These are phyloP conservation scores for Dactylellina drechsleri DNA, from an alignment of 2,329 filamentous ascomycete species.

Conservation along the genomic window DNA sequence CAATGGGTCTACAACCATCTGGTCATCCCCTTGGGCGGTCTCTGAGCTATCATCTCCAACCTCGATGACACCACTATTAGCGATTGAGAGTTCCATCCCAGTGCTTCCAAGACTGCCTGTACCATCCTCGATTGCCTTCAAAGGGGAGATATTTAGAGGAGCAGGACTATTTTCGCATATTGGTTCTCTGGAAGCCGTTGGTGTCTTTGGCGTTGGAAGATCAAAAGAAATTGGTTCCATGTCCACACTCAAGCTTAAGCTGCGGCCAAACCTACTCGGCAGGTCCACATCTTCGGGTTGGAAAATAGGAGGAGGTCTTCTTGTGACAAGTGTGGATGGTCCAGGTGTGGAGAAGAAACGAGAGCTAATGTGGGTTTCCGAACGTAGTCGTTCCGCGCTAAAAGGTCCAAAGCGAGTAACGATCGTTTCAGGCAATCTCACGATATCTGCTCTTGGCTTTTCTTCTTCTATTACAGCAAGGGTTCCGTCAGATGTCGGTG, in stretches of 20 bases:
- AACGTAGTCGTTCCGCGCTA: background rate
- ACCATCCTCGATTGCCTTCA: background rate
- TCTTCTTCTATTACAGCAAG: background rate
- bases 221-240: background rate
- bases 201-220: constrained; percentile 3
- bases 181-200: background rate
- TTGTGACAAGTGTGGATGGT: constrained; percentile 8
- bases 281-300: background rate
- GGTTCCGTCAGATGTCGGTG: background rate
- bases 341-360: background rate
- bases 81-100: background rate
- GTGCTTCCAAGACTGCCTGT: background rate
- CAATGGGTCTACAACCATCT: too few species aligned
- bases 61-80: too few species aligned
- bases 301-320: constrained; percentile 7
- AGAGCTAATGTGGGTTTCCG: background rate
- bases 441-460: background rate
- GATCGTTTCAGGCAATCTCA: constrained; percentile 13
- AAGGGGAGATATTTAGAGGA: too few species aligned
- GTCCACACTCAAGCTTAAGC: background rate
- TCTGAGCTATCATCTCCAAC: too few species aligned
- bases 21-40: too few species aligned
- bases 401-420: constrained; percentile 27
- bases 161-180: background rate
- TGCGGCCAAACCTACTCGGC: background rate